Conservation (phyloP, 495 filamentous ascomycete species). For the Poronia punctata region DNA sequence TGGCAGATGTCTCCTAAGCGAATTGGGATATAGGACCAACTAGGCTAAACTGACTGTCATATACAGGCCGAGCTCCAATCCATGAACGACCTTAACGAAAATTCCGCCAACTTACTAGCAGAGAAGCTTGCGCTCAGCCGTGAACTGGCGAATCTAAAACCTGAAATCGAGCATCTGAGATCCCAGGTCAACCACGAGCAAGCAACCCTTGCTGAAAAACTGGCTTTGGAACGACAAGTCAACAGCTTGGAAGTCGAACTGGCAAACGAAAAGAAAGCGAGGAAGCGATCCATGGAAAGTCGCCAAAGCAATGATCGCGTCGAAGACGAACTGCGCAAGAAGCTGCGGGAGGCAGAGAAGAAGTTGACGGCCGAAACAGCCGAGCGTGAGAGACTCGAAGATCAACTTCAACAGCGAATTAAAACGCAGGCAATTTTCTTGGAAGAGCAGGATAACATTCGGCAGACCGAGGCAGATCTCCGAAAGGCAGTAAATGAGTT, state of each 20-base stretch:
- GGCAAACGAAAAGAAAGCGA: conserved; percentile 65
- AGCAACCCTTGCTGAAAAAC: conserved; percentile 62
- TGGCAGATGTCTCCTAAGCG: neutral
- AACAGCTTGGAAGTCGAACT: conserved; percentile 70
- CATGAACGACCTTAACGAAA: conserved; percentile 53
- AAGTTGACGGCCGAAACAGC: conserved; percentile 46
- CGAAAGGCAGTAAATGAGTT: conserved; percentile 26
- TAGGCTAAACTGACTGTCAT: conserved; percentile 11
- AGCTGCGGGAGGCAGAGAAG: conserved; percentile 43
- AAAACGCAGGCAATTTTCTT: conserved; percentile 15
- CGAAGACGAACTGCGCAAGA: conserved; percentile 40
- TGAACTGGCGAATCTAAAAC: conserved; percentile 61
- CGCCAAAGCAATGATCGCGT: conserved; percentile 33
- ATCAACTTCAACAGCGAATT: conserved; percentile 27
- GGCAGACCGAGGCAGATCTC: conserved; percentile 22
- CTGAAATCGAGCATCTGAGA: conserved; percentile 71
- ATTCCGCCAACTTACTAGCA: conserved; percentile 61
- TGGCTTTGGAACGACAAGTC: conserved; percentile 66
- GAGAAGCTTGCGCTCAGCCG: conserved; percentile 70
- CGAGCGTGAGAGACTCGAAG: conserved; percentile 30
- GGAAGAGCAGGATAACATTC: conserved; percentile 17
- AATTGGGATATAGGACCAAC: neutral
- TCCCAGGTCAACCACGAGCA: conserved; percentile 62
- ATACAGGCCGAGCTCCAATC: conserved; percentile 61
- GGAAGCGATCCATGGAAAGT: conserved; percentile 52